phyloP scores from a whole-genome alignment of 1,284 basidiomycete species.

The Boletus mariae region DNA sequence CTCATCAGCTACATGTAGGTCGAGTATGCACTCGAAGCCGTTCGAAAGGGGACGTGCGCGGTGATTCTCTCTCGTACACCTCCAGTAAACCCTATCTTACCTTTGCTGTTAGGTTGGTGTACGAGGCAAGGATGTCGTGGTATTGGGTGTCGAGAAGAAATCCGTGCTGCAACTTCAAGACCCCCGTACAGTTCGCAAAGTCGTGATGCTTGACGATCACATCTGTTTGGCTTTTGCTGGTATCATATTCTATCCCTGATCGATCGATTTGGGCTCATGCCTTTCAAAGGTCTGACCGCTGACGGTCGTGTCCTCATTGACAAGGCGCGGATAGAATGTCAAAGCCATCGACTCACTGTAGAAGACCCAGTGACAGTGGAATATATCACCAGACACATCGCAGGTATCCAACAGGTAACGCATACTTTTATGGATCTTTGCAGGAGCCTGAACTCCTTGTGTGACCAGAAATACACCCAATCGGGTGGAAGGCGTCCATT shows the following conservation, averaged over 20 bases:
- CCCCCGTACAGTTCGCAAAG: constrained; percentile 95
- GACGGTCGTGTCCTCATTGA: constrained; percentile 98
- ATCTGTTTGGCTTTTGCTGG: constrained; percentile 97
- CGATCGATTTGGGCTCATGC: constrained; percentile 9
- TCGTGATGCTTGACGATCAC: constrained; percentile 98
- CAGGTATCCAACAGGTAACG: constrained; percentile 92
- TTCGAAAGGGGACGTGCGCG: constrained; percentile 95
- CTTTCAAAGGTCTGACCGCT: constrained; percentile 80
- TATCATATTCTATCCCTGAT: constrained; percentile 36
- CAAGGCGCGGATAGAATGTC: constrained; percentile 96
- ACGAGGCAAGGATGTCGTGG: constrained; percentile 90
- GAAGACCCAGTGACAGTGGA: constrained; percentile 98
- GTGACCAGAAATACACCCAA: constrained; percentile 88
- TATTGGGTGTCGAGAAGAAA: constrained; percentile 99
- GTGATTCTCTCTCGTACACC: constrained; percentile 44
- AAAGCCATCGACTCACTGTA: constrained; percentile 95
- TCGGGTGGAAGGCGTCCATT: constrained; percentile 98
- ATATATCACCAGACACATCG: constrained; percentile 97
- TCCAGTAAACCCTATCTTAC: constrained; percentile 4
- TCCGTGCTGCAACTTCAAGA: constrained; percentile 97
- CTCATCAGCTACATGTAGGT: constrained; percentile 56
- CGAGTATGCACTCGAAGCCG: constrained; percentile 97
- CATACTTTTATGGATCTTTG: not conserved
- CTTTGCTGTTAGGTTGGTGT: constrained; percentile 76
- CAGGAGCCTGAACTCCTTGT: not conserved